Percentiles rank a stretch among this genome's conserved stretches.
phyloP scores from a whole-genome alignment of 345 rosid genomes.

The Punica granatum region DNA sequence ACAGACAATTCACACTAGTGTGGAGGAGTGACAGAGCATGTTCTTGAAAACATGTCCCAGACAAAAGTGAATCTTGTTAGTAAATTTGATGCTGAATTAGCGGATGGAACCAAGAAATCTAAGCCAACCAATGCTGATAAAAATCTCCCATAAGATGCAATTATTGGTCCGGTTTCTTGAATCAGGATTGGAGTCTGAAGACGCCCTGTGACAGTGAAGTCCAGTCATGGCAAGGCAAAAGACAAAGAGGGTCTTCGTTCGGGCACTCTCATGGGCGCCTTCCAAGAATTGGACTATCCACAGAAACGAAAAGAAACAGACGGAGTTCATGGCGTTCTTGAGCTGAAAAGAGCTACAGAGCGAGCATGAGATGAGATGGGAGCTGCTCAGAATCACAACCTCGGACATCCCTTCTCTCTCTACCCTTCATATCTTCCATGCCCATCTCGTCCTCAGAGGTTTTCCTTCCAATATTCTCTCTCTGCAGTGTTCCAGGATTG shows the following conservation, averaged over 20 bases:
- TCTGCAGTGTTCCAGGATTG: neutral
- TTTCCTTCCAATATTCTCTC: neutral
- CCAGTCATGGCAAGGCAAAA: neutral
- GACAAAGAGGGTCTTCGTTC: neutral
- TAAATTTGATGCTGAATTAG: neutral
- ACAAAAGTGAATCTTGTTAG: neutral
- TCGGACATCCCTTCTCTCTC: neutral
- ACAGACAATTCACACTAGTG: neutral
- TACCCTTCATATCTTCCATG: slow-evolving; percentile 7
- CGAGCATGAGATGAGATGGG: slow-evolving; percentile 8
- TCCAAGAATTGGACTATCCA: neutral
- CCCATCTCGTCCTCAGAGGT: slow-evolving; percentile 4
- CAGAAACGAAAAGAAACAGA: neutral
- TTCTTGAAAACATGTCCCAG: neutral
- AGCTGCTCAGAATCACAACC: slow-evolving; percentile 1
- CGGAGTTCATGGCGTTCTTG: neutral
- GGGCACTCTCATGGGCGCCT: neutral
- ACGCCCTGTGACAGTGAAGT: neutral
- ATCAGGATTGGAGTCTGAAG: neutral
- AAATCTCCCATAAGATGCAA: neutral
- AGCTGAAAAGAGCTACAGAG: neutral
- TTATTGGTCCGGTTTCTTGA: slow-evolving; percentile 3
- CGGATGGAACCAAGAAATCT: neutral
- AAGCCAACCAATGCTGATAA: neutral
- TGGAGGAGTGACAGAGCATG: neutral